A percentile compares a stretch with the other conserved stretches of the same genome.
Conservation (phyloP, 257 asterid species). For the Gentiana dahurica region DNA sequence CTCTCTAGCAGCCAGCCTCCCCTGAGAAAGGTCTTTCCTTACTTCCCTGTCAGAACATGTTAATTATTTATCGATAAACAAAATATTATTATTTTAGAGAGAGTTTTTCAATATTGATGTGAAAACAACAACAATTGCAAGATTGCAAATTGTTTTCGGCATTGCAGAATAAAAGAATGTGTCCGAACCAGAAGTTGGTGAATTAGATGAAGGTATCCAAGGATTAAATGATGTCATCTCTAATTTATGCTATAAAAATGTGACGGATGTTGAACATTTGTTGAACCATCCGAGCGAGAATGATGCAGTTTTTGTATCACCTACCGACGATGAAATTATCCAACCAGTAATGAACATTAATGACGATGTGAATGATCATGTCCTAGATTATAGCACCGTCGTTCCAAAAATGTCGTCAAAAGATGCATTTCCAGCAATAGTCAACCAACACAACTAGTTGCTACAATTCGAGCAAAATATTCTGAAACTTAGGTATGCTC, state of each 20-base stretch:
- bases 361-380: not conserved
- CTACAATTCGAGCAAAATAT: not conserved
- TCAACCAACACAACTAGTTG: not conserved
- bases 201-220: constrained; percentile 8
- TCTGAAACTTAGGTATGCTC: too few relatives aligned
- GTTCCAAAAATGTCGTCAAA: not conserved
- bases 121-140: too few relatives aligned
- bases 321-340: not conserved
- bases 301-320: not conserved
- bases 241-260: constrained; percentile 2
- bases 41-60: constrained; percentile 24
- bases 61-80: constrained; percentile 1
- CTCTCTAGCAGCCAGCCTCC: too few relatives aligned
- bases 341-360: not conserved
- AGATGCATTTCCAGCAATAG: not conserved
- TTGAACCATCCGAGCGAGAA: not conserved
- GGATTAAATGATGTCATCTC: constrained; percentile 7
- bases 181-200: constrained; percentile 7
- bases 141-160: not conserved
- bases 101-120: not conserved
- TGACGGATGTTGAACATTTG: not conserved
- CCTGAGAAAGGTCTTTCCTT: too few relatives aligned
- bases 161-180: not conserved
- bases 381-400: not conserved
- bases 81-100: not conserved